phyloP scores from a whole-genome alignment of 306 rosid species.

The Cucumis melo region DNA sequence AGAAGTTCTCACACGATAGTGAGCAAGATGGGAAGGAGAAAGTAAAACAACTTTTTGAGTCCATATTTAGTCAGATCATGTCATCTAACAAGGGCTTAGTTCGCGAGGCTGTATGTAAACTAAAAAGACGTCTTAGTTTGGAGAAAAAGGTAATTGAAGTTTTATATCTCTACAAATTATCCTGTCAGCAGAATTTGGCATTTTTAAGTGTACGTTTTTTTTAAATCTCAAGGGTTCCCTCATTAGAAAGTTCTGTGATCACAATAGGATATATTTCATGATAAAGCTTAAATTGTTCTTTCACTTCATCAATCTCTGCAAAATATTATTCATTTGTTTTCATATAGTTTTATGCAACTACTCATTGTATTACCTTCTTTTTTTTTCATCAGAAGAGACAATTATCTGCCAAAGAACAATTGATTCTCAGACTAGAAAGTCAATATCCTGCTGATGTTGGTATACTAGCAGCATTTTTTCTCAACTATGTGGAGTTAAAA shows the following conservation, averaged over 20 bases:
- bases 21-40: slow-evolving; percentile 14
- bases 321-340: not conserved
- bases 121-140: slow-evolving; percentile 22
- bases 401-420: slow-evolving; percentile 22
- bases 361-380: not conserved
- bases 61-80: slow-evolving; percentile 22
- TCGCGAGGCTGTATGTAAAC: slow-evolving; percentile 6
- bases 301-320: not conserved
- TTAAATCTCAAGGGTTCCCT: not conserved
- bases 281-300: not conserved
- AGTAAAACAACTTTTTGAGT: slow-evolving; percentile 15
- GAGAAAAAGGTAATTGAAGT: slow-evolving; percentile 19
- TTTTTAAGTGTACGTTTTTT: not conserved
- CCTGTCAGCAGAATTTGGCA: not conserved
- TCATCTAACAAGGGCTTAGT: slow-evolving; percentile 15
- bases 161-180: not conserved
- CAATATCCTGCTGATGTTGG: slow-evolving; percentile 34
- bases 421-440: slow-evolving; percentile 23
- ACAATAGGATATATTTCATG: not conserved
- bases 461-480: slow-evolving; percentile 21
- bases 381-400: slow-evolving; percentile 15
- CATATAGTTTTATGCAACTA: not conserved
- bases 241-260: not conserved
- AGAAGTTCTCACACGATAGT: slow-evolving; percentile 10
- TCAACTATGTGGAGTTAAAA: slow-evolving; percentile 26